Conservation (phyloP, 192 early-diverging fungal species). For the Backusella australiensis region DNA sequence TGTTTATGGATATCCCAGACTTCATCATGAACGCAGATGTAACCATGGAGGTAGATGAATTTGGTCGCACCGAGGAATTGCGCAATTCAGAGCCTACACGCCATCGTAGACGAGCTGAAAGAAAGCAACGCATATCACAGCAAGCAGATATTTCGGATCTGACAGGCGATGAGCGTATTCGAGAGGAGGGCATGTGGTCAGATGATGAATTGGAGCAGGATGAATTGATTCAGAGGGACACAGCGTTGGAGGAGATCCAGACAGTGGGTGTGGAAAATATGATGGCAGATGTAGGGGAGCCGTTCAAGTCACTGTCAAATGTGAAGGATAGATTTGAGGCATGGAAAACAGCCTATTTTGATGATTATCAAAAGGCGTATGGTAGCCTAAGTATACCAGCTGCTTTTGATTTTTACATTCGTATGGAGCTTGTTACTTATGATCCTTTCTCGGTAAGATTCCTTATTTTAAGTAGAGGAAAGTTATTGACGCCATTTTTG, state of each 20-base stretch:
- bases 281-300: slow-evolving; percentile 44
- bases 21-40: background rate
- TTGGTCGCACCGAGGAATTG: slow-evolving; percentile 34
- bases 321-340: slow-evolving; percentile 50
- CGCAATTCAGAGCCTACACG: slow-evolving; percentile 27
- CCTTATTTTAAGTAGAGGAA: background rate
- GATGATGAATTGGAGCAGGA: slow-evolving; percentile 46
- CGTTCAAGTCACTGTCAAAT: slow-evolving; percentile 40
- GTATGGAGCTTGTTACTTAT: slow-evolving; percentile 51
- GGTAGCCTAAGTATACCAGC: slow-evolving; percentile 50
- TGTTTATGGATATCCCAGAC: slow-evolving; percentile 37
- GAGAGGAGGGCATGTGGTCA: slow-evolving; percentile 34
- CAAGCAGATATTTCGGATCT: background rate
- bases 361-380: slow-evolving; percentile 57
- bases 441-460: slow-evolving; percentile 43
- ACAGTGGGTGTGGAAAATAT: slow-evolving; percentile 22
- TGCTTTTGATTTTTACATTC: slow-evolving; percentile 57
- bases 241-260: slow-evolving; percentile 33
- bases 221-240: slow-evolving; percentile 28
- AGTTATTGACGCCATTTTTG: background rate
- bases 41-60: slow-evolving; percentile 35
- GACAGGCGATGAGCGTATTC: background rate
- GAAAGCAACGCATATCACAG: slow-evolving; percentile 14
- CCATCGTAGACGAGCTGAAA: slow-evolving; percentile 31
- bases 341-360: slow-evolving; percentile 49